Base-by-base conservation (phyloP, 768 basidiomycete species). In the Lentinula aciculospora region DNA sequence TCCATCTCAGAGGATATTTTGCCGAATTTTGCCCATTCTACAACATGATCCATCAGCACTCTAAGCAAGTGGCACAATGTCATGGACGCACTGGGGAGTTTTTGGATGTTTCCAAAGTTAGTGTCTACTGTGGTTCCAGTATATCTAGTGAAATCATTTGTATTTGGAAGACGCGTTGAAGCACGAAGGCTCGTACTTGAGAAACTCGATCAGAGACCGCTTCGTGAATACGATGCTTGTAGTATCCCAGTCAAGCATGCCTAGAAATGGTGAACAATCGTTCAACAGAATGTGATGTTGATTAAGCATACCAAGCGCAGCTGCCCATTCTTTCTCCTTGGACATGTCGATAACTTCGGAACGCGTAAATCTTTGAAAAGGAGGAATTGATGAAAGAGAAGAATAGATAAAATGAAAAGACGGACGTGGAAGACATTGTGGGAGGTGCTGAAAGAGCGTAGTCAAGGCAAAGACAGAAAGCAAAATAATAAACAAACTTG, bases 191-290 rank as follows among this genome's bases (percentile, higher is more conserved):
- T 27, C 67, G 79, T 63, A 89, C 88, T 85, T 88, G 62, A 92
- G 73, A 67, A 92, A 92, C 64, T 91, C 89, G 53, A 90, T 75
- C 61, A 92, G 72, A 42, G 82, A 74, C 39, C 89, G 81, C 65
- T 92, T 92, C 13, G 88, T 91, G 67, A 92, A 91, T 28, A 92
- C 82, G 60, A 92, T 88, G 59, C 71, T 81, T 48, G 86, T 89
- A 12, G 71, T 67, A 65, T 91, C 89, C 89, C 89, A 91, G 70
- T 92, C 89, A 61, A 92, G 74, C 83, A 88, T 81, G 60, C 88
- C 89, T 89, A 56, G 3, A 31, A 44, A 37, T 10, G 27, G 10
- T 58, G 12, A 58, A 23, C 19, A 44, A 23, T 44, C 4, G 21
- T 42, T 8, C 21, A 6, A 4, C 9, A 9, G 8, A 13, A n/a